A percentile compares a stretch with the other conserved stretches of the same genome.
These are phyloP conservation scores for Perkinsus chesapeaki DNA, from an alignment of 169 alveolate species.

Conservation along the genomic window DNA sequence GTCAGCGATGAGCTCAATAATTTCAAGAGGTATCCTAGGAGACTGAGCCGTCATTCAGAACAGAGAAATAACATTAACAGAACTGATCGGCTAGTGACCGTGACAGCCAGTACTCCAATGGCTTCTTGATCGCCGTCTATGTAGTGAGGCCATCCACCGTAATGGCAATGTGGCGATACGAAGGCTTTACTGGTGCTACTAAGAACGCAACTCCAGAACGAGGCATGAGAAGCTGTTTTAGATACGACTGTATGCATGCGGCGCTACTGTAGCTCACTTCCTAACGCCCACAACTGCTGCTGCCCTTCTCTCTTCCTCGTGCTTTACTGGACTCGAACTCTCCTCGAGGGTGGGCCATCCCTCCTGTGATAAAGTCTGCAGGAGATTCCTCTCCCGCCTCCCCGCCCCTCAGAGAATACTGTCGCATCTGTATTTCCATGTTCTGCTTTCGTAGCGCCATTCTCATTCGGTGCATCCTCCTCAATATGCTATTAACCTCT, in stretches of 20 bases:
- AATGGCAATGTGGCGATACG: too few relatives aligned
- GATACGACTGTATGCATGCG: neutral
- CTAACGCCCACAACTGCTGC: neutral
- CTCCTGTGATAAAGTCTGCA: neutral
- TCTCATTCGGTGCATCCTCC: neutral
- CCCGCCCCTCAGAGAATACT: neutral
- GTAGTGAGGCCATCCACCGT: too few relatives aligned
- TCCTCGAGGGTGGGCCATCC: neutral
- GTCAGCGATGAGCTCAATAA: neutral
- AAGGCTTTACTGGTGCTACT: neutral
- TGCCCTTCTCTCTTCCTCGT: neutral
- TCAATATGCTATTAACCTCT: neutral
- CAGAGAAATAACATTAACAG: too few relatives aligned
- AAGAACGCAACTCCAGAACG: neutral
- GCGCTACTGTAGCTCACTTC: too few relatives aligned
- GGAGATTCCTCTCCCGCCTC: neutral
- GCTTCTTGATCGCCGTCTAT: too few relatives aligned
- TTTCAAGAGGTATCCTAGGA: neutral
- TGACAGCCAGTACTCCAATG: too few relatives aligned
- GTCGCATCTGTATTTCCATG: neutral
- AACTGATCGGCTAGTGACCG: too few relatives aligned
- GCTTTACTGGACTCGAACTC: neutral
- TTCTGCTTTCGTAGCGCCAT: neutral
- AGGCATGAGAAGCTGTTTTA: neutral
- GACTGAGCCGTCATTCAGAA: neutral